Base-by-base conservation (phyloP, 2,329 filamentous ascomycete genomes). In the Colletotrichum sp. region DNA sequence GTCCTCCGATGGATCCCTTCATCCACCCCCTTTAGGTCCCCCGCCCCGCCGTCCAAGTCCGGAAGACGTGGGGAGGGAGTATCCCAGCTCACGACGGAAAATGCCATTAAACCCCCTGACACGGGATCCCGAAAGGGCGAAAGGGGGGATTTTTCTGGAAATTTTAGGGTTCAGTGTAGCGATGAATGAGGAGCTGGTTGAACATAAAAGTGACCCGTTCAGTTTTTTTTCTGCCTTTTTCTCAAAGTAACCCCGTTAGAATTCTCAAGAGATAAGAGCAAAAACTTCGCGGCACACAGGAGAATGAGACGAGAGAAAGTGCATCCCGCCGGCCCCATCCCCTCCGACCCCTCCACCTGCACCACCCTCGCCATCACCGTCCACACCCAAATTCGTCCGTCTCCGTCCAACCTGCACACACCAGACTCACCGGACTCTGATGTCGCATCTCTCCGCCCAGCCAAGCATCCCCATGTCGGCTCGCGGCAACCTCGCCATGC, bases 401-500 rank as follows among this genome's bases (percentile, higher is more conserved):
- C 44, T 21, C 44, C 39, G 18, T 49, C 44, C 44, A 21, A 52
- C 4, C 18, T 5, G 16, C 26, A 18, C 59, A 26, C 7, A 24
- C 59, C 26, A 62, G 18, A 18, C 52, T n/a, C 30, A 7, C 21
- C 21, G 15, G 16, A 32, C 60, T 34, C 68, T 26, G 15, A 28
- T 39, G 21, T 28, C 18, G 13, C 62, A 18, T 44, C 30, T 32
- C 18, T 32, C 18, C 32, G 18, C 36, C 68, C 15, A 55, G 26
- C 24, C 72, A 68, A 55, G 63, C 69, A 75, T 75, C 36, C 72
- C 69, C 68, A 75, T 36, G 72, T 36, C 62, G 63, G 55, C 62
- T 60, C 26, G 34, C 68, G 68, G 72, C 62, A 72, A 18, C 16
- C 24, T 34, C 49, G 8, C 63, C 34, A 68, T 60, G 30, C 39